Conservation (phyloP, 495 filamentous ascomycete genomes). For the Apodospora peruviana region DNA sequence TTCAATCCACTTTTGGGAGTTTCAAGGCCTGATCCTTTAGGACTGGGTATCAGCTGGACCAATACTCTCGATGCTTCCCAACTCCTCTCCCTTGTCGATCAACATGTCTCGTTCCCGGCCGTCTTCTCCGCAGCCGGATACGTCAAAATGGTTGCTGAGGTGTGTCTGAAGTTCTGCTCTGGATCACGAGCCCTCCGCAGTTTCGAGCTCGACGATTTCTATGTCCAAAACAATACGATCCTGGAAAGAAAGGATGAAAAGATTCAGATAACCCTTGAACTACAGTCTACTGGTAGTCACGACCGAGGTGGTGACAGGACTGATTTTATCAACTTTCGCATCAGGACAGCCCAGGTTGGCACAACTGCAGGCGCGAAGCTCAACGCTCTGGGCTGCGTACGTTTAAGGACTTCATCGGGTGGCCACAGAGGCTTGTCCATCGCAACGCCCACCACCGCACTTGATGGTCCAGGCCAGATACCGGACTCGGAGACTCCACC, state of each 20-base stretch:
- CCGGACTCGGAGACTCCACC: too few species aligned
- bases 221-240: conserved; percentile 4
- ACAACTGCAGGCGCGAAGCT: neutral
- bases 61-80: conserved; percentile 2
- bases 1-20: conserved; percentile 1
- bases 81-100: conserved; percentile 3
- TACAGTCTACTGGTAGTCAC: conserved; percentile 6
- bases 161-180: neutral
- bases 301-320: conserved; percentile 9
- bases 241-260: neutral
- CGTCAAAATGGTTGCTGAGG: conserved; percentile 6
- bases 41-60: conserved; percentile 6
- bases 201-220: conserved; percentile 8
- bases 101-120: neutral
- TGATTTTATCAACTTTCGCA: conserved; percentile 9
- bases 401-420: neutral
- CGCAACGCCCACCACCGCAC: neutral
- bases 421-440: neutral
- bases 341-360: neutral
- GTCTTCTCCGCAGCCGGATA: conserved; percentile 4
- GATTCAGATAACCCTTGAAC: conserved; percentile 1
- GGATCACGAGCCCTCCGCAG: conserved; percentile 1
- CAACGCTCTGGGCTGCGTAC: neutral
- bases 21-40: neutral
- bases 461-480: neutral